Evolutionary conservation across 257 asterid genomes (phyloP).

Genomic region (Lycium ferocissimum): DNA sequence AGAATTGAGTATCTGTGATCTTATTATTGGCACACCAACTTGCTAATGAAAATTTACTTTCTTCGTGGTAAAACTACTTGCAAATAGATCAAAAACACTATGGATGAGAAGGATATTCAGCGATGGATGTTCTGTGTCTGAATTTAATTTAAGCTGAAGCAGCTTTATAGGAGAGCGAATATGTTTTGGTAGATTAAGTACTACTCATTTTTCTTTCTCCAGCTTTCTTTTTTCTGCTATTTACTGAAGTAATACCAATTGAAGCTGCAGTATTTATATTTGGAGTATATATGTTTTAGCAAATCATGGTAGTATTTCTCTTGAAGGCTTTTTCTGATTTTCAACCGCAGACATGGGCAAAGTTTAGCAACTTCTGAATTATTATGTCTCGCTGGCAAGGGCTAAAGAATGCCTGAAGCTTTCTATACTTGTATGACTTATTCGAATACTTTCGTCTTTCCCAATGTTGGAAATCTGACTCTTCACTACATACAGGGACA

Average conservation of each 20-base stretch:
- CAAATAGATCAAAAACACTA: not conserved
- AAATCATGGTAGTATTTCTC: not conserved
- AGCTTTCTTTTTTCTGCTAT: not conserved
- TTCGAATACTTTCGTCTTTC: not conserved
- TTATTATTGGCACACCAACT: not conserved
- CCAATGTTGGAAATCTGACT: conserved; percentile 16
- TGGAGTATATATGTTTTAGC: not conserved
- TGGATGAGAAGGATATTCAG: not conserved
- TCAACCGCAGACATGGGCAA: not conserved
- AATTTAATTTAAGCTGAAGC: not conserved
- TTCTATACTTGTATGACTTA: not conserved
- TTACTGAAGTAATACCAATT: not conserved
- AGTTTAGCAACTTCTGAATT: not conserved
- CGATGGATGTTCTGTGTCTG: not conserved
- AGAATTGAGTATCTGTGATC: not conserved
- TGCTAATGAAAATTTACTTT: not conserved
- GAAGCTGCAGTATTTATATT: not conserved
- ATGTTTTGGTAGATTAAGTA: not conserved
- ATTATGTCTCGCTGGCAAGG: not conserved
- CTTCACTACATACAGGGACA: conserved; percentile 57
- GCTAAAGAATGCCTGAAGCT: not conserved
- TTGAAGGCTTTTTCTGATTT: not conserved
- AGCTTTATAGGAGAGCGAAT: not conserved
- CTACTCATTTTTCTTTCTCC: not conserved
- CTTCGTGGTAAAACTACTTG: not conserved